Conservation (phyloP, 2,329 filamentous ascomycete species). For the Fusarium begoniae region DNA sequence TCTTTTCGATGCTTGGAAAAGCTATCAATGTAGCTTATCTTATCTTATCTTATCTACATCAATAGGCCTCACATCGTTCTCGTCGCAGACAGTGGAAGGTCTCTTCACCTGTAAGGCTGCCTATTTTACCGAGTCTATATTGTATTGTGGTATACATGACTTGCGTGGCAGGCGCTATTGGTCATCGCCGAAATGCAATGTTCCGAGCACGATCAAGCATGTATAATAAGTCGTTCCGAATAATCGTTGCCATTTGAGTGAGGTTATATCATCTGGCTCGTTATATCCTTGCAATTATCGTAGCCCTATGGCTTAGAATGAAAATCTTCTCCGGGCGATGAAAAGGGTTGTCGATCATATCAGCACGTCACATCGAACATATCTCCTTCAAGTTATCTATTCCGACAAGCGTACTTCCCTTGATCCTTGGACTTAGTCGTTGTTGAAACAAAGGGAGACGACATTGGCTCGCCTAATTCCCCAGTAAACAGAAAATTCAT, state of each 20-base stretch:
- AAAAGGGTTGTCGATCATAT: too few species aligned
- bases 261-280: background rate
- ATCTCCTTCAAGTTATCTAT: background rate
- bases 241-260: background rate
- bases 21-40: background rate
- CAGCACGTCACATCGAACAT: background rate
- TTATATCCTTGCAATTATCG: background rate
- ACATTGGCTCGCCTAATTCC: background rate
- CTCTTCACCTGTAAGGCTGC: background rate
- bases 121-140: too few species aligned
- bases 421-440: too few species aligned
- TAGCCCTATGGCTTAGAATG: background rate
- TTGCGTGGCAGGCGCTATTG: rapidly evolving
- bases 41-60: background rate
- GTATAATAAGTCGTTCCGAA: background rate
- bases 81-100: background rate
- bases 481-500: background rate
- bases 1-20: background rate
- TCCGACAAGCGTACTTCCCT: background rate
- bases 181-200: rapidly evolving
- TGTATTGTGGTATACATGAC: too few species aligned
- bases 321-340: rapidly evolving
- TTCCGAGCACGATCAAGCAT: background rate
- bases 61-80: too few species aligned
- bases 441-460: background rate